phyloP scores from a whole-genome alignment of 805 yeast genomes.

The Priceomyces melissophilus region DNA sequence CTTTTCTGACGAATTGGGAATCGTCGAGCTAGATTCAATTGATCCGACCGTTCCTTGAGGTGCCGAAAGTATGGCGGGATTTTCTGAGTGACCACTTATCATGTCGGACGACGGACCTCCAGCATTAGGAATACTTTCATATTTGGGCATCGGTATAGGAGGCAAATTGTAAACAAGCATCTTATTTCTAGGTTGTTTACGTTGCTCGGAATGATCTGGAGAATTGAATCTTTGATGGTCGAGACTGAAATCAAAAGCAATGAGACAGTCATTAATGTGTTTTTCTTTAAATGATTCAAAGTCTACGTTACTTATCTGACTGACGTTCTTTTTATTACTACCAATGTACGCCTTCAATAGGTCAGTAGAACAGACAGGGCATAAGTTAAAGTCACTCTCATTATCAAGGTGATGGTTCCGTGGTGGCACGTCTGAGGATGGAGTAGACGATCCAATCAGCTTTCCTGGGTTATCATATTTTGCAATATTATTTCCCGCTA shows the following conservation, averaged over 20 bases:
- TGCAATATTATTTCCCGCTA: slow-evolving; percentile 13
- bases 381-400: slow-evolving; percentile 30
- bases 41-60: slow-evolving; percentile 15
- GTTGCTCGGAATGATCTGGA: slow-evolving; percentile 16
- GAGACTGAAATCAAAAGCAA: slow-evolving; percentile 63
- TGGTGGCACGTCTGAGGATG: slow-evolving; percentile 11
- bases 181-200: slow-evolving; percentile 51
- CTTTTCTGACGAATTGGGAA: slow-evolving; percentile 12
- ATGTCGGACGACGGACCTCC: slow-evolving; percentile 18
- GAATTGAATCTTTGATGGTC: slow-evolving; percentile 44
- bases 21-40: slow-evolving; percentile 17
- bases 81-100: slow-evolving; percentile 4
- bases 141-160: slow-evolving; percentile 42
- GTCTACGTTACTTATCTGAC: slow-evolving; percentile 14
- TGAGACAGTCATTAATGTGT: slow-evolving; percentile 74
- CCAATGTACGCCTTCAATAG: slow-evolving; percentile 20
- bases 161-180: slow-evolving; percentile 77
- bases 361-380: slow-evolving; percentile 40
- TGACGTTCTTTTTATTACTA: slow-evolving; percentile 10
- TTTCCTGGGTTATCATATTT: slow-evolving; percentile 20
- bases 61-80: background rate
- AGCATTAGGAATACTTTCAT: slow-evolving; percentile 24
- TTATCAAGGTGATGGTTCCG: slow-evolving; percentile 14
- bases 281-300: slow-evolving; percentile 47
- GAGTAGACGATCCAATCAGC: slow-evolving; percentile 18